Percentiles rank a stretch among this genome's conserved stretches.
Evolutionary conservation across 164 flowering plant genomes (phyloP).

Genomic region (Magnolia sinica): DNA sequence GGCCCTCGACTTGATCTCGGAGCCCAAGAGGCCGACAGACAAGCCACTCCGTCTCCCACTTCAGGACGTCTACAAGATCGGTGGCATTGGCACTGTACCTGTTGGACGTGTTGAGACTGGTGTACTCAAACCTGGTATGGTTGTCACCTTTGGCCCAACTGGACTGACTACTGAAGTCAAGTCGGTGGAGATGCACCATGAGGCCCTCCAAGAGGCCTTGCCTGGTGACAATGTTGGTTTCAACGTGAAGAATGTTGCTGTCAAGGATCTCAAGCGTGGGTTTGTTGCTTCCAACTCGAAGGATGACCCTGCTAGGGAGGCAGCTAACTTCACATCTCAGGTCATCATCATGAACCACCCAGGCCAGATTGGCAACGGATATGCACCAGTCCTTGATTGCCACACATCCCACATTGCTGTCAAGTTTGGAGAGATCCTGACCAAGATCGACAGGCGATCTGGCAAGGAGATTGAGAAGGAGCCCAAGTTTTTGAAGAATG

Average conservation of each 20-base stretch:
- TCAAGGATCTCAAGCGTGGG: constrained; percentile 71
- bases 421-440: constrained; percentile 47
- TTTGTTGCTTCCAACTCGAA: constrained; percentile 67
- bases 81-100: constrained; percentile 70
- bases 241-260: constrained; percentile 69
- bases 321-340: constrained; percentile 68
- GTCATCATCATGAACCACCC: constrained; percentile 83
- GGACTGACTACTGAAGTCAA: constrained; percentile 70
- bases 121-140: constrained; percentile 63
- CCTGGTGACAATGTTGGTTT: constrained; percentile 72
- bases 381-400: constrained; percentile 68
- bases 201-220: constrained; percentile 56
- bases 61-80: constrained; percentile 74
- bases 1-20: constrained; percentile 48
- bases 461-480: constrained; percentile 63
- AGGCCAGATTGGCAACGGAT: constrained; percentile 70
- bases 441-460: constrained; percentile 58
- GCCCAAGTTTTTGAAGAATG: constrained; percentile 63
- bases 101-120: constrained; percentile 74
- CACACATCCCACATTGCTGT: constrained; percentile 77
- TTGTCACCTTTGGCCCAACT: constrained; percentile 63
- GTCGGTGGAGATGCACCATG: constrained; percentile 78
- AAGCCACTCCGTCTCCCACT: constrained; percentile 78
- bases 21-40: constrained; percentile 74
- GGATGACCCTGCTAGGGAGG: constrained; percentile 67